Base-by-base conservation (phyloP, 129 eudicot species). In the Deinandra increscens region DNA sequence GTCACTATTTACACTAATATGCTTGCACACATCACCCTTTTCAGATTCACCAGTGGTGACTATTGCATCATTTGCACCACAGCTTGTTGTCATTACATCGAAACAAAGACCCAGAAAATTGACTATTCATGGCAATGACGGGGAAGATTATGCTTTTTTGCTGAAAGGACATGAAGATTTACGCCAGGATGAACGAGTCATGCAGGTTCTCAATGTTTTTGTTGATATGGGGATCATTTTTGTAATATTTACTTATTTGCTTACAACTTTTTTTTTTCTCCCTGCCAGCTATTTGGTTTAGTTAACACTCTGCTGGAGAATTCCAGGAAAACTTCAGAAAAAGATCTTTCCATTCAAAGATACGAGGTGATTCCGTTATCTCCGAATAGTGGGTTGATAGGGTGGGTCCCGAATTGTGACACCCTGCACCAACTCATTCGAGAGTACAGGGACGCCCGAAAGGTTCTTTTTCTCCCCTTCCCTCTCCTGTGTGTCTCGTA, bases 161-260 rank as follows among this genome's bases (percentile, higher is more conserved):
- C 85, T 94, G 63, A 94, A 94, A 87, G 99, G 99, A 33, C 99
- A 94, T 78, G 99, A 94, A 79, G 99, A 94, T 77, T 73, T 94
- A 60, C 97, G 99, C 26, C 99, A 89, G 74, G 99, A 94, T 77
- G 99, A 94, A 84, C 87, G 99, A 36, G 99, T 94, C 68, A 94
- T 94, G 99, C 99, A 93, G 96, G 99, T 93, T 53, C 36, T 39
- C 54, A 17, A 31, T 20, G 54, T 17, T 48, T 51, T 54, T 36
- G 10, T 14, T 9, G n/a, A n/a, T 18, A 38, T 48, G 15, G 13
- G 26, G 7, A 8, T 44, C 4, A 19, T 7, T 62, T 37, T 1
- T 15, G 10, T 45, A 38, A 12, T 76, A 11, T 72, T 7, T 12
- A n/a, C 36, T 19, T 41, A 29, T 36, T n/a, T 37, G 13, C 72